A percentile compares a stretch with the other conserved stretches of the same genome.
phyloP scores from a whole-genome alignment of 2,329 filamentous ascomycete genomes.

The Trichoderma lentiforme region DNA sequence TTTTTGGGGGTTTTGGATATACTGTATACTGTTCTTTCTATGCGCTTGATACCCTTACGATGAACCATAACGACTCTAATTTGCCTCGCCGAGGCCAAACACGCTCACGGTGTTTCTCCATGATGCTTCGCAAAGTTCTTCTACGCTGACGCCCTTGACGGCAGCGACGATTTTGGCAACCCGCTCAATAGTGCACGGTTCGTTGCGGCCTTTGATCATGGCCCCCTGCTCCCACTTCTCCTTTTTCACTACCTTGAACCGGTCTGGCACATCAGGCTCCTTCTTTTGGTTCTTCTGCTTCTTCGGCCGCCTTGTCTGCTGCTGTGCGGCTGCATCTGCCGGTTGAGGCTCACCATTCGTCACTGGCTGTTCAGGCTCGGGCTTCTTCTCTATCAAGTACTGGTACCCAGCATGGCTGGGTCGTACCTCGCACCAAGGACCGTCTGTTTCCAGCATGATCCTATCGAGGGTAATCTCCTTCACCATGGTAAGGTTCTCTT shows the following conservation, averaged over 20 bases:
- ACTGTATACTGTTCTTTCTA: conserved; percentile 22
- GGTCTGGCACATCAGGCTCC: conserved; percentile 63
- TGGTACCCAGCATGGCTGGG: conserved; percentile 82
- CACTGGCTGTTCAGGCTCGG: conserved; percentile 23
- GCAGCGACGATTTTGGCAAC: conserved; percentile 86
- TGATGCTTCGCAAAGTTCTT: conserved; percentile 81
- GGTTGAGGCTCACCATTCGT: conserved; percentile 25
- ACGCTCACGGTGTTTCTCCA: conserved; percentile 80
- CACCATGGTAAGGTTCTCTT: conserved; percentile 84
- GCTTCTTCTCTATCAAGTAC: conserved; percentile 51
- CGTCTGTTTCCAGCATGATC: conserved; percentile 94
- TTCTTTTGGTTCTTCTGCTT: conserved; percentile 54
- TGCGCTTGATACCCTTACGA: conserved; percentile 31
- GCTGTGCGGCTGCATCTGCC: conserved; percentile 19
- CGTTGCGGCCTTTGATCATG: conserved; percentile 94
- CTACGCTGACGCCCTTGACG: conserved; percentile 74
- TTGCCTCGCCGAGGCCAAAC: conserved; percentile 60
- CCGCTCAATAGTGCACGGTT: conserved; percentile 80
- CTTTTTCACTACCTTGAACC: conserved; percentile 88
- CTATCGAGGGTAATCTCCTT: conserved; percentile 72
- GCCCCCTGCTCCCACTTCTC: conserved; percentile 85
- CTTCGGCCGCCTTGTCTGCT: conserved; percentile 32
- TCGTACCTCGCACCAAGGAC: conserved; percentile 95
- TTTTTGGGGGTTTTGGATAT: conserved; percentile 22
- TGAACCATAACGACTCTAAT: conserved; percentile 8